Evolutionary conservation across 139 green algal species (phyloP).

Genomic region (Klebsormidium nitens): DNA sequence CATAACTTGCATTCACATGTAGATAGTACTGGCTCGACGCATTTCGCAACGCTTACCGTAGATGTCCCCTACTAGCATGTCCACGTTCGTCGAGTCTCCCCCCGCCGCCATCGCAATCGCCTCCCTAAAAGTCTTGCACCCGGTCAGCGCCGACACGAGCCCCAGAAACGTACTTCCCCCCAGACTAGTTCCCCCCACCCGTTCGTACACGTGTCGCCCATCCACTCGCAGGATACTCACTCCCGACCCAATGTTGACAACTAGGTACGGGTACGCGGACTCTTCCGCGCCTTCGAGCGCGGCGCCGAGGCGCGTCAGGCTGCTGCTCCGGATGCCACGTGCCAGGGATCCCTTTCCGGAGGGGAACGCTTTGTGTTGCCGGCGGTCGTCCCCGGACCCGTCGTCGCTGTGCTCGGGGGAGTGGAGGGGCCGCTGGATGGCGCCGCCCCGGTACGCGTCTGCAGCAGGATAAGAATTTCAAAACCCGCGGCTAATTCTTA

Average conservation of each 20-base stretch:
- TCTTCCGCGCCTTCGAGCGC: neutral
- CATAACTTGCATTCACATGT: no score
- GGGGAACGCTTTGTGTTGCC: no score
- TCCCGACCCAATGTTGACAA: slow-evolving; percentile 36
- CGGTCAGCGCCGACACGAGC: slow-evolving; percentile 18
- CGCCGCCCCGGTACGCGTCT: slow-evolving; percentile 3
- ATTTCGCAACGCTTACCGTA: slow-evolving; percentile 27
- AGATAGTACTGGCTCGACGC: no score
- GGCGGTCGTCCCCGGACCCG: no score
- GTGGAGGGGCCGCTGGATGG: slow-evolving; percentile 9
- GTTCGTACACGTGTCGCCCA: slow-evolving; percentile 2
- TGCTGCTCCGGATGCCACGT: neutral
- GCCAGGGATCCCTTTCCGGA: no score
- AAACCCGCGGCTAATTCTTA: no score
- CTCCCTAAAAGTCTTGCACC: slow-evolving; percentile 24
- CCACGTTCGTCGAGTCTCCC: slow-evolving; percentile 27
- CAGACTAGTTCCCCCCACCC: slow-evolving; percentile 24
- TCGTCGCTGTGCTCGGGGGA: slow-evolving; percentile 9
- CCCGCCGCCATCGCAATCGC: slow-evolving; percentile 21
- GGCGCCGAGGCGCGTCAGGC: neutral
- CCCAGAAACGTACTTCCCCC: slow-evolving; percentile 31
- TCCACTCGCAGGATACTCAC: slow-evolving; percentile 30
- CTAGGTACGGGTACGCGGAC: slow-evolving; percentile 14
- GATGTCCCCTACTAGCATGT: slow-evolving; percentile 40
- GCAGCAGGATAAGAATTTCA: no score